Evolutionary conservation across 2,329 filamentous ascomycete species (phyloP).

Genomic region (Verticillium zaregamsianum): DNA sequence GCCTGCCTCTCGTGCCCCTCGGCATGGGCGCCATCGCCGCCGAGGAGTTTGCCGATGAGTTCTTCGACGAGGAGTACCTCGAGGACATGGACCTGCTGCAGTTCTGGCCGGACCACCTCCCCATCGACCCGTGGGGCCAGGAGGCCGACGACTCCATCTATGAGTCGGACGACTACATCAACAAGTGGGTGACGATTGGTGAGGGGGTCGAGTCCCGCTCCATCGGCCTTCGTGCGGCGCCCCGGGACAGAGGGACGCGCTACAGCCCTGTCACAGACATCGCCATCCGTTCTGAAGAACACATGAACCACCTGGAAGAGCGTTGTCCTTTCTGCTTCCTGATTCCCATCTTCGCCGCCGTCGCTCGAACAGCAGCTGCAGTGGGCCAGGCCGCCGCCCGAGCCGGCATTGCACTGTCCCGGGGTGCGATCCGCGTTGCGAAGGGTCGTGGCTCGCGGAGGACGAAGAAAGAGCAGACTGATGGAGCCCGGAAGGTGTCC

Average conservation of each 20-base stretch:
- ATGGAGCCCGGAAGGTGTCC: neutral
- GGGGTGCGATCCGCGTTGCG: neutral
- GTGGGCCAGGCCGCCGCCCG: neutral
- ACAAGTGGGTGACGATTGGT: neutral
- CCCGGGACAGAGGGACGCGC: neutral
- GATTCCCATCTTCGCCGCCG: neutral
- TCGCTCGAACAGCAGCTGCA: neutral
- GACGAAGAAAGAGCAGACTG: neutral
- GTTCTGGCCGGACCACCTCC: neutral
- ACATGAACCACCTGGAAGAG: neutral
- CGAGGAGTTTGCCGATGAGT: neutral
- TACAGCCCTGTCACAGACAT: neutral
- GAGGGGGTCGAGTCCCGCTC: neutral
- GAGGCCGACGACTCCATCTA: neutral
- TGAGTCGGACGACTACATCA: neutral
- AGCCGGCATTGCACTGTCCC: neutral
- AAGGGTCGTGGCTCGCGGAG: neutral
- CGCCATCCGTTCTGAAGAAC: neutral
- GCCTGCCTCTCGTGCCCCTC: neutral
- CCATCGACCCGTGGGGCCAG: neutral
- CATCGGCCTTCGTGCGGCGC: neutral
- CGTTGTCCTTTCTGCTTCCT: neutral
- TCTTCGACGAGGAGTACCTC: conserved; percentile 1
- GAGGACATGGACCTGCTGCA: conserved; percentile 1
- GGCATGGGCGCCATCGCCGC: neutral